phyloP scores from a whole-genome alignment of 306 rosid species.

The Cicer arietinum region DNA sequence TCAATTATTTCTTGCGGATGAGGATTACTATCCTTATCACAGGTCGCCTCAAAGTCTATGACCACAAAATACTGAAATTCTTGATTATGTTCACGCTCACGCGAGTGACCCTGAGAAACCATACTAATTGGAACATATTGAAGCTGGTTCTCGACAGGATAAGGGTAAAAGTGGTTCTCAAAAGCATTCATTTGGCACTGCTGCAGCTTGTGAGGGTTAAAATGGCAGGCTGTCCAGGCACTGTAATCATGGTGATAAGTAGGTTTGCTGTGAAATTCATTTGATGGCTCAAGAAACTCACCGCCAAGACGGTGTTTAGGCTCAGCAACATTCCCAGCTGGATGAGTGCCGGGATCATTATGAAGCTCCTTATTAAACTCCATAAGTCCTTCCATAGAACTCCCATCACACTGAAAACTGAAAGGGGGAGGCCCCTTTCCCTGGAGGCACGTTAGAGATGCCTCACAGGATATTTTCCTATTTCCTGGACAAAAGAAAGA shows the following conservation, averaged over 20 bases:
- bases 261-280: slow-evolving; percentile 64
- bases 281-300: slow-evolving; percentile 66
- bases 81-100: slow-evolving; percentile 77
- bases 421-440: slow-evolving; percentile 72
- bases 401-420: slow-evolving; percentile 63
- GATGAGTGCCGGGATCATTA: slow-evolving; percentile 55
- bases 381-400: slow-evolving; percentile 60
- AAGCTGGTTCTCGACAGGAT: slow-evolving; percentile 65
- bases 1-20: slow-evolving; percentile 95
- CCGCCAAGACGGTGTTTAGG: slow-evolving; percentile 55
- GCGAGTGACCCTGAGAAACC: slow-evolving; percentile 68
- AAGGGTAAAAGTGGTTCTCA: slow-evolving; percentile 70
- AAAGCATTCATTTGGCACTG: slow-evolving; percentile 75
- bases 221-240: slow-evolving; percentile 70
- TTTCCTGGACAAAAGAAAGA: slow-evolving; percentile 63
- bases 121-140: slow-evolving; percentile 68
- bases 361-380: slow-evolving; percentile 57
- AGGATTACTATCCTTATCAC: slow-evolving; percentile 85
- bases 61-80: slow-evolving; percentile 97
- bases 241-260: slow-evolving; percentile 66
- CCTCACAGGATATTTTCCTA: slow-evolving; percentile 81
- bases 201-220: slow-evolving; percentile 71
- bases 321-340: slow-evolving; percentile 63
- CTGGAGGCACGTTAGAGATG: slow-evolving; percentile 85
- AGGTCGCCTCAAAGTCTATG: slow-evolving; percentile 96